These are phyloP conservation scores for Neonectria neomacrospora DNA, from an alignment of 2,329 filamentous ascomycete genomes.

Conservation along the genomic window DNA sequence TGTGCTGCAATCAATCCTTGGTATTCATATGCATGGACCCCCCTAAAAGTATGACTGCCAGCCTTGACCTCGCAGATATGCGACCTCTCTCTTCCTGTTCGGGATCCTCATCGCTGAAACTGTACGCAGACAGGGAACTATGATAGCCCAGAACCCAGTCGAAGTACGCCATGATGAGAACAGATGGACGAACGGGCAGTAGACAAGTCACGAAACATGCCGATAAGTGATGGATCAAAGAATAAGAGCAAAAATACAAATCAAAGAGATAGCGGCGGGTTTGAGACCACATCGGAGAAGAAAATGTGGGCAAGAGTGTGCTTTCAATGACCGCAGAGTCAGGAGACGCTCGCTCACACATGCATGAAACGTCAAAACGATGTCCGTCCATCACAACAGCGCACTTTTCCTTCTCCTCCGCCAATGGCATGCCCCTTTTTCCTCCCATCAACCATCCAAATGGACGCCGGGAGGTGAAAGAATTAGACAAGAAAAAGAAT, in stretches of 20 bases:
- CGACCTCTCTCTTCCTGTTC: neutral
- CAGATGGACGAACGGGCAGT: neutral
- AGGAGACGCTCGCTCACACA: constrained; percentile 25
- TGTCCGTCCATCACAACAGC: neutral
- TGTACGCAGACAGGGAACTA: neutral
- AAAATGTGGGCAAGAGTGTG: neutral
- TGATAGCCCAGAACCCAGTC: neutral
- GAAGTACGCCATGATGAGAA: neutral
- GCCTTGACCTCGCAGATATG: neutral
- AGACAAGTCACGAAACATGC: neutral
- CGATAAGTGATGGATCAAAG: neutral
- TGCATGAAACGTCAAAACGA: constrained; percentile 20
- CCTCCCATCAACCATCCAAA: constrained; percentile 10
- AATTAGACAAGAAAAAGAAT: constrained; percentile 1
- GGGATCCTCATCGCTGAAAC: neutral
- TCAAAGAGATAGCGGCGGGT: no score
- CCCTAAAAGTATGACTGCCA: neutral
- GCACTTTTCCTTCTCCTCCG: constrained; percentile 16
- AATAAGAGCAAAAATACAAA: neutral
- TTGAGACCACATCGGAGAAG: neutral
- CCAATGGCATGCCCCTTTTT: neutral
- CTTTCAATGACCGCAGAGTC: constrained; percentile 16
- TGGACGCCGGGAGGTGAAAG: constrained; percentile 5
- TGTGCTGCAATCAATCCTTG: neutral
- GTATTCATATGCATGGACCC: neutral